Evolutionary conservation across 1,284 basidiomycete genomes (phyloP), one percentile per base, ranked within the genome.

Genomic region (Apiotrichum montevideense): DNA sequence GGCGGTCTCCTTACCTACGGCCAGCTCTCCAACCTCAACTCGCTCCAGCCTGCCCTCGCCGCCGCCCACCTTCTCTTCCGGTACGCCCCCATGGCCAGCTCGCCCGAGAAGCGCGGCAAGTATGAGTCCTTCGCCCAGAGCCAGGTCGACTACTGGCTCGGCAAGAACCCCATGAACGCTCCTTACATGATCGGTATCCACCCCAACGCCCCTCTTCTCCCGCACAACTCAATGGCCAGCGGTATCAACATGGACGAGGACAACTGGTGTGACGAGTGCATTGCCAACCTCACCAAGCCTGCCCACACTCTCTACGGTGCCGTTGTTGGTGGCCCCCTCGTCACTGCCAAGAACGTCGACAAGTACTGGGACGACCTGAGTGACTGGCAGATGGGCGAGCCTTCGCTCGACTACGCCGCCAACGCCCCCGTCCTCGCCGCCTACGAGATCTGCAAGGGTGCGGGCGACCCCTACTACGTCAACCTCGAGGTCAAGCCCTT

Each of bases 191-290:
- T 94, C 32, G 90, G 92, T 35, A 79, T 81, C 52, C 90, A 94
- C 72, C 88, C 90, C 3, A 94, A 94, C 75, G 87, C 90, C 13
- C 90, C 91, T 0, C 76, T 81, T 50, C 94, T 94, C 72, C 90
- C 92, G 0, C 89, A 93, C 69, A 89, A 87, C 8, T 90, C 89
- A 2, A 80, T 87, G 74, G 87, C 92, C 1, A 87, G 86, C 55
- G 91, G 92, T 2, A 13, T 13, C 37, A 13, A 39, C 37, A 39
- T 39, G 37, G 9, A 8, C 9, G 37, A 39, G 2, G 37, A 39
- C 37, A 29, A 29, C 29, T 29, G 29, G 29, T 29, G 29, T 29
- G 29, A 29, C 3, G 29, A 29, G 29, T 29, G 29, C 29, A 29
- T 29, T 29, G 29, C 29, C 29, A 39, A 95, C 64, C 84, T 94